These are phyloP conservation scores for Colletotrichum sp. DNA, from an alignment of 2,329 filamentous ascomycete genomes.

Conservation along the genomic window DNA sequence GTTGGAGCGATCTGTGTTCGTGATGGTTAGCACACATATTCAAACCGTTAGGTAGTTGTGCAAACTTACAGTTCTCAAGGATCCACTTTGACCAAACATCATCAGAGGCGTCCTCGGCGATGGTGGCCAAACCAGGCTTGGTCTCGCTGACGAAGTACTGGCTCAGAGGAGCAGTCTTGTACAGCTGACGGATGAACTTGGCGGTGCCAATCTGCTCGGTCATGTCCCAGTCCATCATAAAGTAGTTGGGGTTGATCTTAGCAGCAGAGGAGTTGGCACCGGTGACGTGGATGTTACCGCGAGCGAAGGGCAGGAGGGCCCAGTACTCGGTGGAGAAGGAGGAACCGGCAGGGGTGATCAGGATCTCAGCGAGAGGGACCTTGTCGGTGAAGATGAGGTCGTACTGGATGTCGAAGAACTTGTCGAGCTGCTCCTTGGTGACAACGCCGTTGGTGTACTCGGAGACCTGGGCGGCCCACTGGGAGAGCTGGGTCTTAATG, in stretches of 20 bases:
- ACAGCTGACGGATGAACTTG: conserved; percentile 34
- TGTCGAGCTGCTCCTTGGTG: conserved; percentile 33
- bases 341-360: conserved; percentile 37
- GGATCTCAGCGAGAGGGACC: conserved; percentile 51
- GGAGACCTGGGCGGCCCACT: conserved; percentile 3
- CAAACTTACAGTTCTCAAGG: neutral
- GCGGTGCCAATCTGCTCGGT: conserved; percentile 30
- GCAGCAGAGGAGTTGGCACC: conserved; percentile 35
- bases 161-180: conserved; percentile 31
- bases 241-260: conserved; percentile 40
- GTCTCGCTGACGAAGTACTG: conserved; percentile 23
- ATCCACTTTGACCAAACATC: conserved; percentile 12
- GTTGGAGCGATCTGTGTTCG: conserved; percentile 25
- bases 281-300: conserved; percentile 45
- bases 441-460: conserved; percentile 10
- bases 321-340: conserved; percentile 42
- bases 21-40: neutral
- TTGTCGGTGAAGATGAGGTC: conserved; percentile 50
- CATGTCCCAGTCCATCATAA: conserved; percentile 41
- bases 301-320: conserved; percentile 41
- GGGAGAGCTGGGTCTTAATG: neutral
- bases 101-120: conserved; percentile 34
- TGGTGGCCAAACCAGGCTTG: conserved; percentile 23
- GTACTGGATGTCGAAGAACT: conserved; percentile 48
- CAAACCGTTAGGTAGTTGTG: fast-evolving